Base-by-base conservation (phyloP, 768 basidiomycete genomes). In the Tylopilus rubrobrunneus region DNA sequence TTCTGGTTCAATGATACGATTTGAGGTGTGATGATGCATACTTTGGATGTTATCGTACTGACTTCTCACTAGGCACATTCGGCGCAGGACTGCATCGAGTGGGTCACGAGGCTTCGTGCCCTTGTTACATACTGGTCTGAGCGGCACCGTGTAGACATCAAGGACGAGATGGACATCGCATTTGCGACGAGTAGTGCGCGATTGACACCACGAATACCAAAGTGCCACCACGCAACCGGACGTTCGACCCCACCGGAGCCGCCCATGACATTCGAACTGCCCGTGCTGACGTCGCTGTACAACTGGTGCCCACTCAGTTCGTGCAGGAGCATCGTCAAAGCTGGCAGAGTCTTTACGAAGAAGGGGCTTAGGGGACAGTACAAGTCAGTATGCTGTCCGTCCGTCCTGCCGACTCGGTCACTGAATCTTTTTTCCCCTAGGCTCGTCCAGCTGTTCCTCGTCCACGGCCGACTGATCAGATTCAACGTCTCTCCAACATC, bases 221-320 rank as follows among this genome's bases (percentile, higher is more conserved):
- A 59, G 31, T 62, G 50, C 31, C 21, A 41, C 37, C 68, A 72
- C 53, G 69, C 71, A 27, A 70, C 72, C 44, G 73, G 75, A 9
- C 68, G 74, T 29, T 74, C 78, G 23, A 59, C 64, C 21, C 72
- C 74, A 23, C 80, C 80, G n/a, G 81, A 82, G 56, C 68, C 78
- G 11, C 79, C 81, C 1, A 70, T 75, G 1, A 78, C 84, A 61
- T 71, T 77, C 15, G 81, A 82, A 8, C 71, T 83, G 39, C 78
- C 84, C 4, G 78, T 82, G 12, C 71, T 94, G 45, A 74, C 79
- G 45, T 74, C 78, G 1, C 68, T 93, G 43, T 94, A 89, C 76
- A 89, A 89, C 61, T 93, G 91, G 93, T 98, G 96, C 64, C 76
- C 87, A 2, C 67, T 95, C 56, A 81, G 87, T 36, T 84, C 82